Base-by-base conservation (phyloP, 192 early-diverging fungal species). In the Phycomyces nitens region DNA sequence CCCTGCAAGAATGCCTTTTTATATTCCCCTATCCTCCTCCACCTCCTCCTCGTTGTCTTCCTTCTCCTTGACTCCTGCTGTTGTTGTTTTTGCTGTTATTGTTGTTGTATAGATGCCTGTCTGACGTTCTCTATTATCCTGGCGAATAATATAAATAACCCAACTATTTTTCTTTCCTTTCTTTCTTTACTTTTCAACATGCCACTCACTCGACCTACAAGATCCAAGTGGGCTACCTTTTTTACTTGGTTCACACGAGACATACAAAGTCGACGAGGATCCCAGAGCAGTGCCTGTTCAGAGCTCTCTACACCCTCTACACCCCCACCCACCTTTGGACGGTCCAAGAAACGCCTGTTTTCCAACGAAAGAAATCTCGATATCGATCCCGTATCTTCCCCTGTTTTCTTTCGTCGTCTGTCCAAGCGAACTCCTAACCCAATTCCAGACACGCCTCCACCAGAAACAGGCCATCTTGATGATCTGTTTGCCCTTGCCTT, bases 181-280 rank as follows among this genome's bases (percentile, higher is more conserved):
- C 23, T 42, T 43, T 42, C 42, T 49, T 24, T 26, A 26, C 41
- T n/a, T 41, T 27, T 20, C 27, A 20, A 53, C 11, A 53, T 53
- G 26, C 54, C 41, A 40, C 40, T 60, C 23, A 41, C 27, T 47
- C 58, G 43, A 20, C 23, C 18, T 20, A 21, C 38, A 12, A 62
- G 51, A 52, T 53, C 60, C 16, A 62, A 62, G 51, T 62, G 60
- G 60, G 51, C 23, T 21, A 38, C 60, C 16, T 34, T 62, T 8
- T 51, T 50, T 4, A 50, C 44, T 22, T 62, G 60, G 60, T 23
- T 62, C 27, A 62, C 60, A 62, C 60, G 43, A 16, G 60, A 62
- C 21, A 27, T 62, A 18, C 21, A 49, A 14, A 27, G 47, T 11
- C 23, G 60, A 52, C 49, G 60, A 52, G 43, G 43, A 26, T 62